Conservation (phyloP, 805 yeast species). For the Komagataella phaffii region DNA sequence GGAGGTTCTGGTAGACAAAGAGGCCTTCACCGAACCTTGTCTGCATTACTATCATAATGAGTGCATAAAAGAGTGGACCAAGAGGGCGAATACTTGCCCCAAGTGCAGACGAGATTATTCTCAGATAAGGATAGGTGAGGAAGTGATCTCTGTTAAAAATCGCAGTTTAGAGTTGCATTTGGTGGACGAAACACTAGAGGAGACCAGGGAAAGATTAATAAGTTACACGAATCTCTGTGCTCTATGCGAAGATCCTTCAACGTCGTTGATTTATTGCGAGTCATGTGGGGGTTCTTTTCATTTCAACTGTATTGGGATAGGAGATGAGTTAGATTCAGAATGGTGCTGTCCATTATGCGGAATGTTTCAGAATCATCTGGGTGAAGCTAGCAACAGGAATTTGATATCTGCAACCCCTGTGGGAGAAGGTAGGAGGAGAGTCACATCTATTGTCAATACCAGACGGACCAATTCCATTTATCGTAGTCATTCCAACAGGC, state of each 20-base stretch:
- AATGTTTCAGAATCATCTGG: neutral
- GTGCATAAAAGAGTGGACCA: conserved; percentile 21
- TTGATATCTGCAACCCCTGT: neutral
- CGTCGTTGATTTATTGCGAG: neutral
- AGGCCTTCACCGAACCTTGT: conserved; percentile 12
- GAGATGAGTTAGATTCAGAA: neutral
- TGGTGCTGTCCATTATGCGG: neutral
- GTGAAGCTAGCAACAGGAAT: neutral
- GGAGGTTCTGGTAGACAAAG: neutral
- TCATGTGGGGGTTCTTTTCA: neutral
- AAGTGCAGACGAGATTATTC: conserved; percentile 13
- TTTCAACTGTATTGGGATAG: neutral
- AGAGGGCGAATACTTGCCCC: conserved; percentile 22
- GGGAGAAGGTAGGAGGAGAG: neutral
- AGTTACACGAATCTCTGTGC: neutral
- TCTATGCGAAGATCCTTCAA: neutral
- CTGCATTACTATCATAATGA: conserved; percentile 19
- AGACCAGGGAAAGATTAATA: neutral
- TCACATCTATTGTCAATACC: neutral
- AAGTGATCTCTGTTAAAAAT: conserved; percentile 5
- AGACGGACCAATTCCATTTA: neutral
- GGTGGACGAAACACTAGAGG: neutral
- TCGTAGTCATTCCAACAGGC: neutral
- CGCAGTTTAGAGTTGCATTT: neutral
- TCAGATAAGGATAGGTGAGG: neutral